These are phyloP conservation scores for Pythium rhizo-oryzae DNA, from an alignment of 352 stramenopile species.

Conservation along the genomic window DNA sequence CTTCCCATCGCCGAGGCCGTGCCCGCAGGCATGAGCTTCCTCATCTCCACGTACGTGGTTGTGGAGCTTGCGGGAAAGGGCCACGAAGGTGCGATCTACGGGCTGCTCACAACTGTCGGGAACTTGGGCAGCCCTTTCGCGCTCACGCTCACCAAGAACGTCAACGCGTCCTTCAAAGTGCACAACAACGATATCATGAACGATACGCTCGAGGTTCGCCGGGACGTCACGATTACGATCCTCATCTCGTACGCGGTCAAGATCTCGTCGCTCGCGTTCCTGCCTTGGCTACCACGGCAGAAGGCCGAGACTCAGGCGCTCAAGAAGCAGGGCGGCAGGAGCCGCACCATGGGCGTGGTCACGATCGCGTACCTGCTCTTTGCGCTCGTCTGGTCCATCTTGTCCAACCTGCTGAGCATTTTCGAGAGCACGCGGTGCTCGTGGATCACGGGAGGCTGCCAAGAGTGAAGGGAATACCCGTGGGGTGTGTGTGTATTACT, in stretches of 20 bases:
- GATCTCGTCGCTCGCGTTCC: too few relatives aligned
- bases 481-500: too few relatives aligned
- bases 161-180: slow-evolving; percentile 24
- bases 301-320: slow-evolving; percentile 24
- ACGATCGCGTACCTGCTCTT: slow-evolving; percentile 22
- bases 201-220: slow-evolving; percentile 22
- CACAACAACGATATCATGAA: slow-evolving; percentile 21
- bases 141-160: slow-evolving; percentile 21
- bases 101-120: slow-evolving; percentile 32
- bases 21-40: background rate
- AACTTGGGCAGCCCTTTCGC: slow-evolving; percentile 19
- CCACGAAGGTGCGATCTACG: slow-evolving; percentile 18
- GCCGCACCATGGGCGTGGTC: slow-evolving; percentile 10
- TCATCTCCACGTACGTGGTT: background rate
- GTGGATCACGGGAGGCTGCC: slow-evolving; percentile 57
- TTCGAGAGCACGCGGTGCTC: slow-evolving; percentile 59
- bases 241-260: slow-evolving; percentile 26
- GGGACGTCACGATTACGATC: slow-evolving; percentile 24
- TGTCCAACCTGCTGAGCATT: slow-evolving; percentile 44
- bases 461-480: too few relatives aligned
- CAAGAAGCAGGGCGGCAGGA: slow-evolving; percentile 10
- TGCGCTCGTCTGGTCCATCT: slow-evolving; percentile 17
- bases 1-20: background rate
- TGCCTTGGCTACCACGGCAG: slow-evolving; percentile 27
- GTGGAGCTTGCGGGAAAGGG: background rate